Evolutionary conservation across 352 stramenopile genomes (phyloP), one percentile per base, ranked within the genome.

Genomic region (Phytopythium chamaehyphon): DNA sequence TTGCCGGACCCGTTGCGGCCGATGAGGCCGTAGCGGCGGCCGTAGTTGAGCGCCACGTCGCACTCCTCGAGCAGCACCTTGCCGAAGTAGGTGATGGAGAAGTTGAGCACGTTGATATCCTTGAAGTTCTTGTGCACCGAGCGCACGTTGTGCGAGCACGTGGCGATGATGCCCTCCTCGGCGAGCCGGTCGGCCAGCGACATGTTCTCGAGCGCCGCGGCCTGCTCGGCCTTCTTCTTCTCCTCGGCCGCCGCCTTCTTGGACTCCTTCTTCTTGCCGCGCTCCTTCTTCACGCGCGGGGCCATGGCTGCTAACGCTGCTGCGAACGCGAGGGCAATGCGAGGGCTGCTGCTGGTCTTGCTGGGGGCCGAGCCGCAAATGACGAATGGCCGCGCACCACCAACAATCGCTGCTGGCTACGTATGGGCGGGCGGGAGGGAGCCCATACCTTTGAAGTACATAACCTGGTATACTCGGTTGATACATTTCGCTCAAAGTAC

Each of bases 61-160:
- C 92, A 98, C 62, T 97, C 95, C 61, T 99, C 95, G 61, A 99
- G 75, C 31, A 99, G 73, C 40, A 96, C 82, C 58, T 97, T 97
- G 49, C 95, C 95, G 72, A 97, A 95, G 80, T 98, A 98, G 24
- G 90, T 95, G 51, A 99, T 93, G 47, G 91, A 97, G 44, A 99
- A 97, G 68, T 97, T 97, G 46, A 88, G 71, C 42, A 99, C 96
- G 64, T 98, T 98, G 59, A 99, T 98, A 74, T 99, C 96, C 64
- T 97, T 96, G 39, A 98, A 96, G 76, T 98, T 98, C 45, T 86
- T 83, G 76, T 98, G 89, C 36, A 97, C 74, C 19, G 68, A 80
- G 47, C 90, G 90, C 61, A 93, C 93, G 43, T 88, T 95, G 59
- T 88, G 74, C 71, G 96, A 95, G 74, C 94, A 99, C n/a, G 93